Evolutionary conservation across 2,329 filamentous ascomycete genomes (phyloP), one percentile per base, ranked within the genome.

Genomic region (Cordyceps cicadae): DNA sequence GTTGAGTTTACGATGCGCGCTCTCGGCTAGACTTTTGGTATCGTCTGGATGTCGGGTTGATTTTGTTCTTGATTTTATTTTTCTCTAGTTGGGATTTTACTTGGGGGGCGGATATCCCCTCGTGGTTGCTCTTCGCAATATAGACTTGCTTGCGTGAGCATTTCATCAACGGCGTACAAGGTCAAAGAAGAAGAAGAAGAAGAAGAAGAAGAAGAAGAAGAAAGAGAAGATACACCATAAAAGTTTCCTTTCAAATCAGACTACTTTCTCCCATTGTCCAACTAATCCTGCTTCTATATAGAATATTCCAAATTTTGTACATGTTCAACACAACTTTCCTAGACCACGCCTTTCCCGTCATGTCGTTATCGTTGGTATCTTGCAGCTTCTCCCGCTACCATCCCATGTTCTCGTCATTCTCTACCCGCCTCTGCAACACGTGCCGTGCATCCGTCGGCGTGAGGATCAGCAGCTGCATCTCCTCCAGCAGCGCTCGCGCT

Each of bases 1-100:
- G 85, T 86, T 12, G 85, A 87, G 76, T 77, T 84, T 74, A 86
- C 83, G 21, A 85, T 85, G 82, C 77, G 84, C 64, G 81, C 83
- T 19, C 81, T 87, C 63, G 81, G 77, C 67, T 77, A 70, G 64
- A 26, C 19, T 7, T 21, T 21, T 17, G 11, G 4, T 2, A 2
- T n/a, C 39, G n/a, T 21, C 6, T 46, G 7, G 9, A 21, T 19
- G 12, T 32, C 12, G 4, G 32, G 46, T 11, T 7, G 34, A 5
- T 24, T 29, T 26, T 26, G 24, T 46, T 24, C 34, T 37, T 37
- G 9, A 12, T 34, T 34, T 9, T 34, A 9, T 34, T 17, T 34
- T 37, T 45, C 17, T 21, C 24, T 24, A 11, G 11, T 41, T 43
- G 26, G 55, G 21, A 15, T 6, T 52, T 26, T 52, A 3, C n/a